These are phyloP conservation scores for Scleroderma bovista DNA, from an alignment of 768 basidiomycete genomes.

Conservation along the genomic window DNA sequence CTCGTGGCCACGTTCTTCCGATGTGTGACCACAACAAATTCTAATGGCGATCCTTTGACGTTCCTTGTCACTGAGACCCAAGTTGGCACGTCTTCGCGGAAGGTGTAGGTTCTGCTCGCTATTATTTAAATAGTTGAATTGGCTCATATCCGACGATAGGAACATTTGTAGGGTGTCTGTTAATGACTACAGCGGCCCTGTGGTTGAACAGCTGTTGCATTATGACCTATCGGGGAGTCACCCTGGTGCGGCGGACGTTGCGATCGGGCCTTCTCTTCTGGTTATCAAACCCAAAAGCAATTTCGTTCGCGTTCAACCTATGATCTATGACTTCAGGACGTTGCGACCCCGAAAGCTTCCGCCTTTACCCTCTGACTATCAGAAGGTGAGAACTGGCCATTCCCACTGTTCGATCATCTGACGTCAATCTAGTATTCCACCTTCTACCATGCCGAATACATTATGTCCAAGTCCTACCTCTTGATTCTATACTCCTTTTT, in stretches of 20 bases:
- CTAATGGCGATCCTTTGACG: neutral
- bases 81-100: too few relatives aligned
- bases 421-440: neutral
- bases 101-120: too few relatives aligned
- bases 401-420: neutral
- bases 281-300: neutral
- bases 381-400: neutral
- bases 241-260: neutral
- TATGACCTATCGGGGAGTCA: neutral
- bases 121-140: neutral
- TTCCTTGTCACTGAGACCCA: slow-evolving; percentile 6
- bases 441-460: neutral
- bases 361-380: neutral
- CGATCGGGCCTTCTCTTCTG: slow-evolving; percentile 4
- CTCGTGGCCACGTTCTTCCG: slow-evolving; percentile 3
- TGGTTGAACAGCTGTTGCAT: neutral
- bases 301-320: neutral
- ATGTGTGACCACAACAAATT: slow-evolving; percentile 1
- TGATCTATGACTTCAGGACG: slow-evolving; percentile 3
- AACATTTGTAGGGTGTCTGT: neutral
- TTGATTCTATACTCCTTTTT: slow-evolving; percentile 3
- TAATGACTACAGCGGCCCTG: neutral
- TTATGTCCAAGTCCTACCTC: slow-evolving; percentile 1
- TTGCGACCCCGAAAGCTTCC: neutral
- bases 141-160: neutral